Evolutionary conservation across 345 rosid species (phyloP), one percentile per base, ranked within the genome.

Genomic region (Citropsis articulata): DNA sequence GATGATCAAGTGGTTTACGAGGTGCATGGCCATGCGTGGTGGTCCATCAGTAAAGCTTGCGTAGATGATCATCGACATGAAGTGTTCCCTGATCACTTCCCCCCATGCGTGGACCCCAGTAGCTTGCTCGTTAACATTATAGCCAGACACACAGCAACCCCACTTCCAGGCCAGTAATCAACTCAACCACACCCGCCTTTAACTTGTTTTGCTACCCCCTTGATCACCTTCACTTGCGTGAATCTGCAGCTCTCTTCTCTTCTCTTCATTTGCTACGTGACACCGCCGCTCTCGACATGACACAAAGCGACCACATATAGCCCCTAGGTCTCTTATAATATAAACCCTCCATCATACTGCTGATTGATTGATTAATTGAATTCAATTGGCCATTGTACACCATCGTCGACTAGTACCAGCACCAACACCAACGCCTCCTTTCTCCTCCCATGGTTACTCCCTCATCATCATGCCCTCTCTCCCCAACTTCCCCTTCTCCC

Each of bases 381-480:
- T 9, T 9, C 45, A 40, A 2, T 9, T 40, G 45, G 45, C 45
- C 48, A 45, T 45, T 45, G 18, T 10, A 0, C 50, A 42, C 16
- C 48, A 42, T 45, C 50, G 50, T 45, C 50, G 50, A 45, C 50
- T 18, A 13, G 50, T 13, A 45, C 18, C 50, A 13, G 4, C 14
- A 45, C 9, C 78, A 10, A 36, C 62, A 33, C 56, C 14, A 68
- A 31, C 38, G 21, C 56, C 72, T 28, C 22, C 10, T 12, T 10
- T 57, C 70, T 50, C 66, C 73, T 79, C 89, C 85, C 83, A 86
- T 88, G 91, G 84, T 90, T 83, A 55, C 84, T 28, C 78, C 79
- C 79, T 79, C 71, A 64, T 76, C 55, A 74, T 18, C 86, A 86
- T 86, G 89, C 82, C 85, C 69, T 79, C 88, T 48, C 84, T 18